A percentile compares a stretch with the other conserved stretches of the same genome.
phyloP scores from a whole-genome alignment of 1,139 yeast species.

The Blastobotrys indianensis region DNA sequence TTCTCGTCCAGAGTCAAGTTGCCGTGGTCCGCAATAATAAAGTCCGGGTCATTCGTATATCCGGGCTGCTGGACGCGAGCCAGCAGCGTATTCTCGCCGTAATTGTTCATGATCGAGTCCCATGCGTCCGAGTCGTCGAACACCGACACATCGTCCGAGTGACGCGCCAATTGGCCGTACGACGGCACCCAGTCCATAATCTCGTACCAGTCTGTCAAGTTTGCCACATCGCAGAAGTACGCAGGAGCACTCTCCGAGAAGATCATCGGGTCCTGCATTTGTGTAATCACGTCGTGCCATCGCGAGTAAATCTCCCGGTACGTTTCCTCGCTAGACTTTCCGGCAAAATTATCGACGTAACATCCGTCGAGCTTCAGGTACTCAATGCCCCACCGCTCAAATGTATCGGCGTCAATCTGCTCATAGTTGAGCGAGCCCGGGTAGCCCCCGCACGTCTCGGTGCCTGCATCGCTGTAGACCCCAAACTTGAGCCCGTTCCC shows the following conservation, averaged over 20 bases:
- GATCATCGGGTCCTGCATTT: slow-evolving; percentile 6
- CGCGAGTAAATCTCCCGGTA: slow-evolving; percentile 4
- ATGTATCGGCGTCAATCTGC: slow-evolving; percentile 25
- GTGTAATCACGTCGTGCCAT: slow-evolving; percentile 6
- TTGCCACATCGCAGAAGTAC: slow-evolving; percentile 6
- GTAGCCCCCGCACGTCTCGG: slow-evolving; percentile 27
- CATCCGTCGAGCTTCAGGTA: slow-evolving; percentile 30
- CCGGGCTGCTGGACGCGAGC: slow-evolving; percentile 8
- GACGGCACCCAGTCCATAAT: slow-evolving; percentile 10
- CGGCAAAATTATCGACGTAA: not conserved
- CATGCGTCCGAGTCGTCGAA: slow-evolving; percentile 7
- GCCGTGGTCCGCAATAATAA: slow-evolving; percentile 9
- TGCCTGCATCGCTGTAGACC: slow-evolving; percentile 29
- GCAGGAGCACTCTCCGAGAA: slow-evolving; percentile 11
- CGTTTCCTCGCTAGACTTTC: not conserved
- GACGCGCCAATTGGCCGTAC: slow-evolving; percentile 8
- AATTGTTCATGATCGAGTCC: slow-evolving; percentile 8
- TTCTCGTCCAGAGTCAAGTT: slow-evolving; percentile 6
- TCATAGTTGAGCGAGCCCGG: slow-evolving; percentile 28
- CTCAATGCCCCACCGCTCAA: slow-evolving; percentile 26
- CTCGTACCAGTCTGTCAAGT: slow-evolving; percentile 8
- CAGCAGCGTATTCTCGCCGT: slow-evolving; percentile 3
- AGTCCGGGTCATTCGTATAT: slow-evolving; percentile 10
- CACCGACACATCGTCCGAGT: slow-evolving; percentile 8
- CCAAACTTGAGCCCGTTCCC: slow-evolving; percentile 26